Evolutionary conservation across 1,139 yeast species (phyloP).

Genomic region (Yamadazyma oceani): DNA sequence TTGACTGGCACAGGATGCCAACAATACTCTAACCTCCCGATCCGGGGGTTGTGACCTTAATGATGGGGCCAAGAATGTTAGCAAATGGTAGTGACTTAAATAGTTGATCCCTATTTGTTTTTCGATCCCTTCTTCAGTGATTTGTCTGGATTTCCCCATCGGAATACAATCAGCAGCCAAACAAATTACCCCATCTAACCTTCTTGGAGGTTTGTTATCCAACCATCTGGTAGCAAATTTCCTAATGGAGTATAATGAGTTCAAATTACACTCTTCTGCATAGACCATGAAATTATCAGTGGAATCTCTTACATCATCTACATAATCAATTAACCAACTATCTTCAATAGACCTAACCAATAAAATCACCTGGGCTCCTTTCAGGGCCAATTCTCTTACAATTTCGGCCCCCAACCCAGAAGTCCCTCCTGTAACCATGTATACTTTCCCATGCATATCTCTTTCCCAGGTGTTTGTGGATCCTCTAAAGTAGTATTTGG

Average conservation of each 20-base stretch:
- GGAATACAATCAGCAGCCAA: conserved; percentile 87
- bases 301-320: conserved; percentile 70
- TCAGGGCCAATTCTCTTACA: conserved; percentile 67
- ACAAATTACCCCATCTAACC: conserved; percentile 85
- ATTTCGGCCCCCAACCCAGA: conserved; percentile 84
- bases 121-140: conserved; percentile 82
- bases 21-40: conserved; percentile 80
- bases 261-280: conserved; percentile 84
- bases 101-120: conserved; percentile 82
- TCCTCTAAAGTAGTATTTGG: conserved; percentile 78
- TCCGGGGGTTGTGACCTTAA: conserved; percentile 89
- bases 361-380: conserved; percentile 86
- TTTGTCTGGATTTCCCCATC: conserved; percentile 55
- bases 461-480: conserved; percentile 85
- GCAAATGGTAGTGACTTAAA: conserved; percentile 73
- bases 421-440: conserved; percentile 78
- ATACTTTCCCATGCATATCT: conserved; percentile 88
- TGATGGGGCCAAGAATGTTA: conserved; percentile 78
- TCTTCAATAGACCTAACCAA: conserved; percentile 66
- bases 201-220: conserved; percentile 84
- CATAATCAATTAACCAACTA: conserved; percentile 76
- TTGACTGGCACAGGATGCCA: conserved; percentile 76
- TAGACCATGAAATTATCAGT: conserved; percentile 75
- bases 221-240: conserved; percentile 94
- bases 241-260: conserved; percentile 73